phyloP scores from a whole-genome alignment of 495 filamentous ascomycete species.

The Podospora australis region DNA sequence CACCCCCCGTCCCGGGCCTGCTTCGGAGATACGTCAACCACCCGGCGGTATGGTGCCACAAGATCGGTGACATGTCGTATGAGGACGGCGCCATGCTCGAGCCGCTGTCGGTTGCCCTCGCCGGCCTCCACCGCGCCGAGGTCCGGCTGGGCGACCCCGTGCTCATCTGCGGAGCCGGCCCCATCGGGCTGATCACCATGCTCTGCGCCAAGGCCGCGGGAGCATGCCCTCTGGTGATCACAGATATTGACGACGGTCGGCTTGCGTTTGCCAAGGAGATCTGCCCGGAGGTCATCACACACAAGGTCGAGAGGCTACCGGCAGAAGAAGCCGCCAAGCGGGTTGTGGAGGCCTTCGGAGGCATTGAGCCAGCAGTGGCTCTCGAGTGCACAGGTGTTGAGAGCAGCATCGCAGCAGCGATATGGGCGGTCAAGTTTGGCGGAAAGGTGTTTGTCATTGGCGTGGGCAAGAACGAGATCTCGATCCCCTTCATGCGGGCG shows the following conservation, averaged over 20 bases:
- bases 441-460: constrained; percentile 93
- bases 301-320: constrained; percentile 63
- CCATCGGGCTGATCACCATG: constrained; percentile 81
- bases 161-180: constrained; percentile 82
- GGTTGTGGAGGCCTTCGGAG: constrained; percentile 60
- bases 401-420: constrained; percentile 73
- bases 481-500: constrained; percentile 85
- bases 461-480: constrained; percentile 90
- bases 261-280: constrained; percentile 76
- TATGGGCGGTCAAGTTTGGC: constrained; percentile 84
- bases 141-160: constrained; percentile 77
- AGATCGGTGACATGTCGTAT: constrained; percentile 81
- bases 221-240: constrained; percentile 80
- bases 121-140: constrained; percentile 71
- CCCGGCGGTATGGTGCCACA: constrained; percentile 86
- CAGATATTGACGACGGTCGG: constrained; percentile 83
- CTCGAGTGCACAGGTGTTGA: constrained; percentile 94
- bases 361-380: constrained; percentile 66
- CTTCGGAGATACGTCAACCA: constrained; percentile 90
- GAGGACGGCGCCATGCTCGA: constrained; percentile 85
- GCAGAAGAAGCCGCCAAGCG: constrained; percentile 64
- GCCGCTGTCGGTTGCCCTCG: constrained; percentile 77
- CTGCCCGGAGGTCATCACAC: constrained; percentile 64
- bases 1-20: constrained; percentile 81
- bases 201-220: constrained; percentile 78